Conservation (phyloP, 176 grass and related monocot genomes). For the Eleusine coracana region DNA sequence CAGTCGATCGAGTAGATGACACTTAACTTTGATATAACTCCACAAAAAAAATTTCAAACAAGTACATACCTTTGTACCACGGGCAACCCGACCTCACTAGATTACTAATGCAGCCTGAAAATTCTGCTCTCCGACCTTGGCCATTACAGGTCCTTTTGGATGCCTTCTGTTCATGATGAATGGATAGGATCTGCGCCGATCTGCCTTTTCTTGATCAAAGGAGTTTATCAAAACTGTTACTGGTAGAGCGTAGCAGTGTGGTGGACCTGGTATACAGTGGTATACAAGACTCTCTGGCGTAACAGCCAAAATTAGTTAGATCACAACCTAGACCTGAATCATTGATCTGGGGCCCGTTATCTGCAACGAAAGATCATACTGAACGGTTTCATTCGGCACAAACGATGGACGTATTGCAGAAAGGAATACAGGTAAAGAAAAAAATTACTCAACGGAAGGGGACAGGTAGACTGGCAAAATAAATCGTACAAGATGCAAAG, state of each 20-base stretch:
- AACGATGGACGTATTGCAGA: not conserved
- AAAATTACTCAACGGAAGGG: not conserved
- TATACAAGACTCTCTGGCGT: constrained; percentile 13
- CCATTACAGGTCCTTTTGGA: constrained; percentile 4
- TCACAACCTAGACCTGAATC: constrained; percentile 22
- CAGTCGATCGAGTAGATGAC: not conserved
- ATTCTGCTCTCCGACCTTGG: not conserved
- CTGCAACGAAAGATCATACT: not conserved
- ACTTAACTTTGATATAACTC: constrained; percentile 38
- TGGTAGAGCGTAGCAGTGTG: not conserved
- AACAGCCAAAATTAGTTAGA: constrained; percentile 23
- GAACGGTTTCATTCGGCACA: not conserved
- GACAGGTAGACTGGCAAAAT: not conserved
- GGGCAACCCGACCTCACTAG: not conserved
- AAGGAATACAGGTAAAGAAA: not conserved
- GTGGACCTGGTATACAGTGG: not conserved
- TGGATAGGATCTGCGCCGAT: not conserved
- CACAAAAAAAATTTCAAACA: not conserved
- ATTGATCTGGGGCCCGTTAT: constrained; percentile 32
- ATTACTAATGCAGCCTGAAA: not conserved
- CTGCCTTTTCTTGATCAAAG: not conserved
- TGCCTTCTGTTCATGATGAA: constrained; percentile 4
- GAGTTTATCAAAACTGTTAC: not conserved
- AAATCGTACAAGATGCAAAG: not conserved
- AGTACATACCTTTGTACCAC: not conserved